These are phyloP conservation scores for Phytophthora agathidicida DNA, from an alignment of 352 stramenopile species.

Conservation along the genomic window DNA sequence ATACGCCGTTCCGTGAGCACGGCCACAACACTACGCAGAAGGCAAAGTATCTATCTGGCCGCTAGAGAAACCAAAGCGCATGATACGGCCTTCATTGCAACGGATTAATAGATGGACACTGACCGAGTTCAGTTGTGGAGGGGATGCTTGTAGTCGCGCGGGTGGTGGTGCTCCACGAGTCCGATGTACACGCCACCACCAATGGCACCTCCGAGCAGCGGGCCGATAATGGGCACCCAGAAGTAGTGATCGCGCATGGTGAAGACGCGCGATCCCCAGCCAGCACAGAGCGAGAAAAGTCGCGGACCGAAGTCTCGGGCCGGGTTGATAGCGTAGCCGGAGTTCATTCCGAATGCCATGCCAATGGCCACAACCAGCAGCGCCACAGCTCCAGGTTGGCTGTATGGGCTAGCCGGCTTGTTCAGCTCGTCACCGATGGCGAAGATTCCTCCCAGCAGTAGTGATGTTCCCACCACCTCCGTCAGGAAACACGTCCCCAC, in stretches of 20 bases:
- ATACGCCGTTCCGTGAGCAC: slow-evolving; percentile 22
- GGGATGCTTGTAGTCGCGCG: slow-evolving; percentile 40
- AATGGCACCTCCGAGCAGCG: slow-evolving; percentile 35
- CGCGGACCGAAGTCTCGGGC: slow-evolving; percentile 48
- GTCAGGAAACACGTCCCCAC: slow-evolving; percentile 47
- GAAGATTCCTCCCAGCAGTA: slow-evolving; percentile 56
- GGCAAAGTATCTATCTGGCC: not conserved
- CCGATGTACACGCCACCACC: slow-evolving; percentile 38
- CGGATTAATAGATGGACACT: not conserved
- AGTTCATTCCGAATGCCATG: slow-evolving; percentile 72
- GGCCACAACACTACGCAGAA: slow-evolving; percentile 12
- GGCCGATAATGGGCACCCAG: slow-evolving; percentile 32
- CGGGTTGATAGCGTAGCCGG: slow-evolving; percentile 64
- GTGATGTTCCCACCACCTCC: slow-evolving; percentile 51
- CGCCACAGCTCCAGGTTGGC: slow-evolving; percentile 38
- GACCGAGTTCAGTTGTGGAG: slow-evolving; percentile 16
- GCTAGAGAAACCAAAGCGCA: slow-evolving; percentile 6
- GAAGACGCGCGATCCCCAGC: slow-evolving; percentile 49
- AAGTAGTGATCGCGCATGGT: slow-evolving; percentile 42
- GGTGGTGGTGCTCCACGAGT: slow-evolving; percentile 45
- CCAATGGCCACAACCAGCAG: slow-evolving; percentile 55
- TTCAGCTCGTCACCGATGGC: slow-evolving; percentile 52
- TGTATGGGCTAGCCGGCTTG: slow-evolving; percentile 41
- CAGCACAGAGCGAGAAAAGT: slow-evolving; percentile 39
- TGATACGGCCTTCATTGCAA: slow-evolving; percentile 16